Evolutionary conservation across 2,329 filamentous ascomycete genomes (phyloP), one percentile per base, ranked within the genome.

Genomic region (Colletotrichum sojae): DNA sequence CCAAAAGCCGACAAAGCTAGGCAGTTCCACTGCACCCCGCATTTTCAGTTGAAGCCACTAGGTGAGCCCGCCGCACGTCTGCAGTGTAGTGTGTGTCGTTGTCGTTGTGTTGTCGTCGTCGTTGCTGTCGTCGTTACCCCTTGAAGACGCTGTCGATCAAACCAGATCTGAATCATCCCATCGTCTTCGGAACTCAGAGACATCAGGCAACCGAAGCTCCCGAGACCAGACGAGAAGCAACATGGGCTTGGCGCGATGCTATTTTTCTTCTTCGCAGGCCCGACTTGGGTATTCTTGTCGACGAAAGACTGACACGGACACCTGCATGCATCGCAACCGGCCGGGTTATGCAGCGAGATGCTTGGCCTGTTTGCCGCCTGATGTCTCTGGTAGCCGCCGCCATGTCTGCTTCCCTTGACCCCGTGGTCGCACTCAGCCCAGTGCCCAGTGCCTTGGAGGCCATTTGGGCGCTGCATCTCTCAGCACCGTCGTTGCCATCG

Each of bases 141-240:
- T 52, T 66, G 25, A 51, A 55, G 36, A 51, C 40, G 39, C 59
- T 27, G 66, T 36, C 62, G 66, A 66, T 69, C 66, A 69, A 69
- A 69, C 66, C 36, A 18, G 51, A 61, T 69, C 66, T 69, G 66
- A 69, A 69, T 69, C 62, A 66, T 66, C 66, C 49, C 62, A 56
- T 60, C 48, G 55, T 69, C 55, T 60, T 69, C 62, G 66, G 66
- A 55, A 66, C 66, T 43, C 46, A 56, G 43, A 52, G 62, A 61
- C 66, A 52, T 69, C 66, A 66, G 66, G 66, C 66, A 69, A 66
- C 66, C 66, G 66, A 69, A 31, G 48, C 49, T 53, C 55, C 66
- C 62, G 56, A 53, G 54, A 22, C 46, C 40, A 16, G 52, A 39
- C 31, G n/a, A 31, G 36, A 45, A 49, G 36, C 48, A 68, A 49